phyloP scores from a whole-genome alignment of 768 basidiomycete species.

The Ramaria sp. region DNA sequence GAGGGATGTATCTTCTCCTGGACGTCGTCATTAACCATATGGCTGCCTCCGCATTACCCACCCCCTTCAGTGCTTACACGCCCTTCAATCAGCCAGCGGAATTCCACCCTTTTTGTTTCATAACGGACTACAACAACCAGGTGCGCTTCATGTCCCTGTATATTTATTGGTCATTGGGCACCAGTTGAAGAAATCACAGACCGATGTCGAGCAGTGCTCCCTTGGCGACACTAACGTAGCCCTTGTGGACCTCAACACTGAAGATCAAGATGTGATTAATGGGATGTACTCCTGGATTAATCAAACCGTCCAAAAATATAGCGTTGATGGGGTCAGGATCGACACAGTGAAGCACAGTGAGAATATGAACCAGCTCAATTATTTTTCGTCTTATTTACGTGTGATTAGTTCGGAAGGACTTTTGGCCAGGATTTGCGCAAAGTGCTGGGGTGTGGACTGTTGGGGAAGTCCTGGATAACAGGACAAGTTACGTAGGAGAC shows the following conservation, averaged over 20 bases:
- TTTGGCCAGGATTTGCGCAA: constrained; percentile 42
- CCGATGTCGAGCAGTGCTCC: constrained; percentile 47
- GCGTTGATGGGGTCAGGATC: constrained; percentile 45
- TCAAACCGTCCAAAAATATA: constrained; percentile 35
- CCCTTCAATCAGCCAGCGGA: constrained; percentile 27
- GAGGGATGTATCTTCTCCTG: constrained; percentile 51
- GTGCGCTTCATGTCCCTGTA: neutral
- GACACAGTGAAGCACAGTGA: constrained; percentile 45
- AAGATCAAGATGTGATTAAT: constrained; percentile 31
- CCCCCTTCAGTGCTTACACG: constrained; percentile 14
- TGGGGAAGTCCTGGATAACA: constrained; percentile 42
- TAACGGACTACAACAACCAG: constrained; percentile 34
- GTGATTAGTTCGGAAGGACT: constrained; percentile 28
- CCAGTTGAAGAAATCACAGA: constrained; percentile 10
- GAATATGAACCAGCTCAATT: neutral
- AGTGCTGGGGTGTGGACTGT: constrained; percentile 42
- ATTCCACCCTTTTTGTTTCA: constrained; percentile 32
- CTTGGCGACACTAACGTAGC: constrained; percentile 43
- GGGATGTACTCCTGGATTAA: constrained; percentile 39
- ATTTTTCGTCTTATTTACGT: neutral
- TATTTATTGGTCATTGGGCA: no score
- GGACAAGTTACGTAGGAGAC: constrained; percentile 26
- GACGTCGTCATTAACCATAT: constrained; percentile 58
- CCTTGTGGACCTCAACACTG: constrained; percentile 50
- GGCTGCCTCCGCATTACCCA: constrained; percentile 23